Conservation (phyloP, 805 yeast species). For the Monosporozyma aquatica region DNA sequence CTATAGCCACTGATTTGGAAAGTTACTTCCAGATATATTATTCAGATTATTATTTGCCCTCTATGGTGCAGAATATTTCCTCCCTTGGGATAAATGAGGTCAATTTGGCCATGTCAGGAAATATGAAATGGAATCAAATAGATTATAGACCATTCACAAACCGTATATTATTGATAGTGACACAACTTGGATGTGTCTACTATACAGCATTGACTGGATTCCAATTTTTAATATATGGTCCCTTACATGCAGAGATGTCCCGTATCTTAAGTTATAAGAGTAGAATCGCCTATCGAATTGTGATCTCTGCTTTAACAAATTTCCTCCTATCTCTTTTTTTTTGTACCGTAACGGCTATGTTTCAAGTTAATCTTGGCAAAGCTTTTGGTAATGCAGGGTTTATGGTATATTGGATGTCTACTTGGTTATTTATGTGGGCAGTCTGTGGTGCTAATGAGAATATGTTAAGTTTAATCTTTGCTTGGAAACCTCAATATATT, state of each 20-base stretch:
- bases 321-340: slow-evolving; percentile 50
- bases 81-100: slow-evolving; percentile 4
- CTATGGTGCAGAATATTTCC: slow-evolving; percentile 14
- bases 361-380: slow-evolving; percentile 49
- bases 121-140: slow-evolving; percentile 25
- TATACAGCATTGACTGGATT: slow-evolving; percentile 62
- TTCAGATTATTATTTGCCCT: slow-evolving; percentile 6
- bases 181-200: slow-evolving; percentile 69
- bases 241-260: slow-evolving; percentile 43
- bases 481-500: slow-evolving; percentile 50
- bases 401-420: slow-evolving; percentile 63
- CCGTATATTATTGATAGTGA: slow-evolving; percentile 50
- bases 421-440: slow-evolving; percentile 61
- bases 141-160: slow-evolving; percentile 45
- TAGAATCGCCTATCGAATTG: slow-evolving; percentile 43
- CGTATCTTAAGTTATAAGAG: slow-evolving; percentile 36
- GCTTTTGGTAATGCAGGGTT: slow-evolving; percentile 75
- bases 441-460: slow-evolving; percentile 72
- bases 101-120: slow-evolving; percentile 19
- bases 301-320: slow-evolving; percentile 40
- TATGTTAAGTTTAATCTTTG: slow-evolving; percentile 41
- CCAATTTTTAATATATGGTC: slow-evolving; percentile 53
- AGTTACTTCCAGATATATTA: slow-evolving; percentile 3
- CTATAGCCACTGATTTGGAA: slow-evolving; percentile 35
- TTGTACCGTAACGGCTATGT: slow-evolving; percentile 54